phyloP scores from a whole-genome alignment of 306 rosid genomes.

The Vigna nakashimae region DNA sequence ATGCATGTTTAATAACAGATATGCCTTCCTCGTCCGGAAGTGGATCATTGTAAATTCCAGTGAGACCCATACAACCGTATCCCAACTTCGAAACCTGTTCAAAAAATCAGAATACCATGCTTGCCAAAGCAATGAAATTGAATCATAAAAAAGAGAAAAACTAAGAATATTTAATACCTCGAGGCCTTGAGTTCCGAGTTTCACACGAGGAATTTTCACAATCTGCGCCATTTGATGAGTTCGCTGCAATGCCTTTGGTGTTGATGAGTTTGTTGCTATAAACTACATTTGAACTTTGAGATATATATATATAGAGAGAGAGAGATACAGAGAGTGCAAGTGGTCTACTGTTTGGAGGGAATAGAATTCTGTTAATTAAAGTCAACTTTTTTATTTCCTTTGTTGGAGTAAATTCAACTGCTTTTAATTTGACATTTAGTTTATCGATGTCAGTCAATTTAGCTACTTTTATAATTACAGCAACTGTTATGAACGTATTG shows the following conservation, averaged over 20 bases:
- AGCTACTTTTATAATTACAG: no score
- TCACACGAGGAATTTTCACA: not conserved
- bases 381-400: not conserved
- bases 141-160: no score
- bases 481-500: not conserved
- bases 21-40: slow-evolving; percentile 62
- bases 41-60: slow-evolving; percentile 65
- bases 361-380: not conserved
- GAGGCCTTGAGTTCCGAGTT: not conserved
- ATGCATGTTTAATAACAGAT: slow-evolving; percentile 63
- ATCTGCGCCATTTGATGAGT: not conserved
- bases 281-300: not conserved
- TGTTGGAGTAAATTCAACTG: no score
- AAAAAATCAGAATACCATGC: not conserved
- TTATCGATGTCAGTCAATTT: no score
- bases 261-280: not conserved
- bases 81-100: slow-evolving; percentile 76
- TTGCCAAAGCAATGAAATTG: no score
- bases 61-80: slow-evolving; percentile 68
- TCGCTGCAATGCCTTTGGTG: not conserved
- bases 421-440: no score
- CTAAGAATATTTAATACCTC: not conserved
- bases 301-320: no score
- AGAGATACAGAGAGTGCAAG: not conserved
- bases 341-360: not conserved